These are phyloP conservation scores for Beauveria sp. DNA, from an alignment of 2,329 filamentous ascomycete genomes.

Conservation along the genomic window DNA sequence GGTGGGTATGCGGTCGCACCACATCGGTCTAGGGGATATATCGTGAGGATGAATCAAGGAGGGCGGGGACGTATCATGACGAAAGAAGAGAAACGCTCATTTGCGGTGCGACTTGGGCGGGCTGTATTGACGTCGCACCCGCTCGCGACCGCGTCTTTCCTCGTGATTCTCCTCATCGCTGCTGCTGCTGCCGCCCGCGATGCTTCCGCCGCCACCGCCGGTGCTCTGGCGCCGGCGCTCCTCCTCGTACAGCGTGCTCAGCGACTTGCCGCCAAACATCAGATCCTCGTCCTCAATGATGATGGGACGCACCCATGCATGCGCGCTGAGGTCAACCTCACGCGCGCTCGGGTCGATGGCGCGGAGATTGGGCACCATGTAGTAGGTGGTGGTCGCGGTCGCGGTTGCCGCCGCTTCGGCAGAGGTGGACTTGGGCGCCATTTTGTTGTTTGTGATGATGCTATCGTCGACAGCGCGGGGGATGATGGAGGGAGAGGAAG, in stretches of 20 bases:
- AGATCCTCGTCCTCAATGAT: constrained; percentile 55
- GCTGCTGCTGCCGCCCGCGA: constrained; percentile 27
- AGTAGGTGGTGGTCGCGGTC: constrained; percentile 13
- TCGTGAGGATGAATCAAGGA: neutral
- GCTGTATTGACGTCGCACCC: constrained; percentile 25
- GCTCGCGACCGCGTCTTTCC: constrained; percentile 30
- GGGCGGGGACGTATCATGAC: neutral
- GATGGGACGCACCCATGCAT: constrained; percentile 44
- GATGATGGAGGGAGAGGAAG: neutral
- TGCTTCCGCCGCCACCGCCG: constrained; percentile 23
- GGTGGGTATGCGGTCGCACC: neutral
- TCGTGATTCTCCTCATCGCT: neutral
- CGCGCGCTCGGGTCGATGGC: constrained; percentile 24
- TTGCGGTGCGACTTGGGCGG: constrained; percentile 25
- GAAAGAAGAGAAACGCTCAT: constrained; percentile 13
- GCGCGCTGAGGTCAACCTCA: constrained; percentile 26
- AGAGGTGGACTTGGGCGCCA: constrained; percentile 3
- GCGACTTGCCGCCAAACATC: constrained; percentile 52
- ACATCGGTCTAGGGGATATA: neutral
- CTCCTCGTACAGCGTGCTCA: constrained; percentile 55
- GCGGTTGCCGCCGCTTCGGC: neutral
- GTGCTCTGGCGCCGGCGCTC: constrained; percentile 38
- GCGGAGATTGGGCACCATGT: constrained; percentile 26
- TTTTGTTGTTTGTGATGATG: neutral
- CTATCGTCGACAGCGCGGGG: neutral